Base-by-base conservation (phyloP, 169 alveolate species). In the Cystoisospora suis region DNA sequence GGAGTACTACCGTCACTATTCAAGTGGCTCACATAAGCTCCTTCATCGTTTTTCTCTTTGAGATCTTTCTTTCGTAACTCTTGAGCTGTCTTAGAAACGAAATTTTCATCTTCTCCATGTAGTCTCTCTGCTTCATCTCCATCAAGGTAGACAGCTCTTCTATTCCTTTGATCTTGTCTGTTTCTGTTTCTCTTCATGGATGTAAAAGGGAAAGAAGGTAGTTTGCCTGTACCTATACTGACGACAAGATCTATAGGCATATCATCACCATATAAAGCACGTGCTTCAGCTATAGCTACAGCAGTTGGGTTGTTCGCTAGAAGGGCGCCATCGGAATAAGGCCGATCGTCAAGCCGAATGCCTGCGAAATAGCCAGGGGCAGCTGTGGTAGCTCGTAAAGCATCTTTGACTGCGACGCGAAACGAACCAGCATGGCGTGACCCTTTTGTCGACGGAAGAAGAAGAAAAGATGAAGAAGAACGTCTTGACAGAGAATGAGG, bases 311-410 rank as follows among this genome's bases (percentile, higher is more conserved):
- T 96, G 95, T 96, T 96, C 44, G 97, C 95, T 44, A 95, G 94
- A 47, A 96, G 88, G 6, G 98, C 98, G 0, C 98, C 98, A 61
- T 96, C 98, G 5, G 94, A 96, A 85, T 92, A 94, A 81, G 93
- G 58, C 56, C 93, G 93, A 3, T 95, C 95, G 70, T 95, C 96
- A 27, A 95, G 87, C 58, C 92, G 90, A 81, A 96, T 81, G 49
- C 94, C 94, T 56, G 96, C 94, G 91, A 96, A 96, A 87, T 94
- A 96, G 12, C 95, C 96, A 0, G 97, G 97, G 20, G 98, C 98
- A 23, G 98, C 97, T 1, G 98, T 96, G 36, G 98, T 96, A 15
- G 98, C 96, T 27, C 97, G 86, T 69, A 96, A 44, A 5, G 96
- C 98, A 70, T 95, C 95, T 49, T 93, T 85, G 9, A 92, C 95